A percentile compares a stretch with the other conserved stretches of the same genome.
phyloP scores from a whole-genome alignment of 2,329 filamentous ascomycete genomes.

The Stagonosporopsis tanaceti region DNA sequence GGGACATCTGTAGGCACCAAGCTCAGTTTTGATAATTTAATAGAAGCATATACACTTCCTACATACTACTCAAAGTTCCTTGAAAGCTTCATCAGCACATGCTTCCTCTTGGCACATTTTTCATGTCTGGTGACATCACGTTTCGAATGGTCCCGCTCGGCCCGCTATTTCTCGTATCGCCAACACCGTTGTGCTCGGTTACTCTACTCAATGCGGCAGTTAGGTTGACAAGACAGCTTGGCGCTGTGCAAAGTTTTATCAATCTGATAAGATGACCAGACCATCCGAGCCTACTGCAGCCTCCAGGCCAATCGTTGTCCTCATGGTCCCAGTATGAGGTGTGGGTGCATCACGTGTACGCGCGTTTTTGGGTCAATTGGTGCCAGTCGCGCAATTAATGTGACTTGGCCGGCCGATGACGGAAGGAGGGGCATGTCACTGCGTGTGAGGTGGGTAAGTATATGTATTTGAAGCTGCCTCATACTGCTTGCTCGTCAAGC shows the following conservation, averaged over 20 bases:
- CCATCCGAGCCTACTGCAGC: conserved; percentile 8
- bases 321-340: not conserved
- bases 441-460: not conserved
- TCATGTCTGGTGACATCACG: conserved; percentile 7
- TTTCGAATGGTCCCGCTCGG: not conserved
- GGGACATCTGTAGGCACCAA: not conserved
- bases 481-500: too few species aligned
- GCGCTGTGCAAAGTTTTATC: conserved; percentile 34
- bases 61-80: not conserved
- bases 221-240: conserved; percentile 8
- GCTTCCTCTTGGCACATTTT: not conserved
- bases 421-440: conserved; percentile 9
- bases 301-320: not conserved
- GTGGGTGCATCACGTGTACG: not conserved
- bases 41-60: not conserved
- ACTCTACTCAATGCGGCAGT: conserved; percentile 18
- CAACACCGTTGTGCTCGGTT: conserved; percentile 4
- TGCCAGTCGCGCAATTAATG: not conserved
- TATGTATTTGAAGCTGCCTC: not conserved
- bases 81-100: not conserved
- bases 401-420: conserved; percentile 12
- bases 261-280: conserved; percentile 38
- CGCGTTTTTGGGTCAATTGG: not conserved
- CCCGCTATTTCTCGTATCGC: conserved; percentile 17
- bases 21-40: not conserved